These are phyloP conservation scores for Aspergillus candidus DNA, from an alignment of 2,329 filamentous ascomycete species.

Conservation along the genomic window DNA sequence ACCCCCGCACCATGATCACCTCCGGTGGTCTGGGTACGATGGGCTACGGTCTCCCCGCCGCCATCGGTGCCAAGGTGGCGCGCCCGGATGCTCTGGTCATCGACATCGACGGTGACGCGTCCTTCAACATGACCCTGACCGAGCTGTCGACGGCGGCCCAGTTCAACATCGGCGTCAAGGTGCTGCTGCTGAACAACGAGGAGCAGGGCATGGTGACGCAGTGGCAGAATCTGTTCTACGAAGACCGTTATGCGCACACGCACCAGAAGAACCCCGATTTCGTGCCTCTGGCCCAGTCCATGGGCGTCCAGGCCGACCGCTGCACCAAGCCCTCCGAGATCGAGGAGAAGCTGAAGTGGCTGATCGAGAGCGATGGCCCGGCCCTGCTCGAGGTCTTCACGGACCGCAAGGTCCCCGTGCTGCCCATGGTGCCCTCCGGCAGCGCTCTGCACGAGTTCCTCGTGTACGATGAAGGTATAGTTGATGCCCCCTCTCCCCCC, in stretches of 20 bases:
- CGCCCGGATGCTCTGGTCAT: conserved; percentile 77
- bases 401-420: conserved; percentile 72
- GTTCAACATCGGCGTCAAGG: conserved; percentile 94
- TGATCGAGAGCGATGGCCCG: conserved; percentile 84
- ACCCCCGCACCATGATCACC: conserved; percentile 90
- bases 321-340: conserved; percentile 71
- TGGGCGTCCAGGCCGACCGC: conserved; percentile 73
- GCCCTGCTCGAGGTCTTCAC: conserved; percentile 87
- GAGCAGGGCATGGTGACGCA: conserved; percentile 99
- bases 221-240: conserved; percentile 97
- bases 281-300: conserved; percentile 84
- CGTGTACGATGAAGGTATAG: conserved; percentile 73
- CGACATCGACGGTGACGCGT: conserved; percentile 97
- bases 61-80: conserved; percentile 90
- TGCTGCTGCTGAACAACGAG: conserved; percentile 93
- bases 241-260: conserved; percentile 85
- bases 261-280: conserved; percentile 96
- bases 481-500: conserved; percentile 4
- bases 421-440: conserved; percentile 93
- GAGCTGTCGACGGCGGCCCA: conserved; percentile 89
- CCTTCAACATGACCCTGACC: conserved; percentile 96
- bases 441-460: conserved; percentile 88
- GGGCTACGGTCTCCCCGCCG: conserved; percentile 90
- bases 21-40: conserved; percentile 94
- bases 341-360: conserved; percentile 72